Base-by-base conservation (phyloP, 2,329 filamentous ascomycete species). In the Diaporthe velutina region DNA sequence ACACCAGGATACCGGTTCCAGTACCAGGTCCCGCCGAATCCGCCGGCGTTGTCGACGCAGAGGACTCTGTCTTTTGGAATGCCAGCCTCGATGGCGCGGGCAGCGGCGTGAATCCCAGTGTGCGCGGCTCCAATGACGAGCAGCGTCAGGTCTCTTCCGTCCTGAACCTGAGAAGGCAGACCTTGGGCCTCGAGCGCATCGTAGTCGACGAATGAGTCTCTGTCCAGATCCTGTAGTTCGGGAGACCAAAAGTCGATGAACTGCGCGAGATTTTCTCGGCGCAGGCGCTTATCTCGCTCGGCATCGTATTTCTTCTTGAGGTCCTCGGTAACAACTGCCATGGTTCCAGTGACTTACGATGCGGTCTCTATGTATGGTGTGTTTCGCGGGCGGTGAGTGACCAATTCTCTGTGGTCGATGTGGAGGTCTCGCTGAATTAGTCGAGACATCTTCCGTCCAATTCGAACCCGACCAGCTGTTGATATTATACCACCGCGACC, bases 1-100 rank as follows among this genome's bases (percentile, higher is more conserved):
- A 83, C 82, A 1, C 84, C 84, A 6, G 84, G 84, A 66, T 84
- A 85, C 5, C 81, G 77, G 73, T 84, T 85, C 81, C 81, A 84
- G 68, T 81, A 80, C 71, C 71, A 73, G 10, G 71, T 73, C 4
- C 71, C 71, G 45, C 71, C 71, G 15, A 73, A 73, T 6, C 33
- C 71, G 19, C 60, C 60, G 5, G 40, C 60, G 17, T 64, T 64
- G 60, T 64, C 60, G 40, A 64, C 40, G 10, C 60, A 64, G 28
- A 64, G 60, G 1, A 64, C 9, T 25, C 48, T 64, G 0, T 48
- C 60, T 10, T 45, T 64, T 48, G 60, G 60, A 22, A 64, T n/a
- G 10, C 60, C 60, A 48, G 60, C 60, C 60, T 64, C 60, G 2
- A 64, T 48, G 2, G 60, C 60, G 4, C 60, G 60, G 25, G 60